Conservation (phyloP, 78 protist genomes). For the Creolimax fragrantissima region DNA sequence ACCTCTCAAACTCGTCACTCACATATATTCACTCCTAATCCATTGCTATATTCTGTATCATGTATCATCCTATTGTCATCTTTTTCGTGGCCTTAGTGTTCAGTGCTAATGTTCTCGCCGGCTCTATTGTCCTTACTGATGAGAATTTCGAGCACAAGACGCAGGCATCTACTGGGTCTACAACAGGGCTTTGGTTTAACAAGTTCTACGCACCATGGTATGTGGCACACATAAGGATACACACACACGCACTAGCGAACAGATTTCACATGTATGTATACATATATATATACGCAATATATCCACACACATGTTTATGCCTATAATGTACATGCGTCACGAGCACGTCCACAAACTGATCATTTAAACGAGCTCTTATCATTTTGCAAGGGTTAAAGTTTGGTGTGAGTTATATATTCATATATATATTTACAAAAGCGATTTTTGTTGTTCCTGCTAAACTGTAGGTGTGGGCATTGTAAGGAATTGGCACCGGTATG, state of each 20-base stretch:
- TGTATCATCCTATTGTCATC: background rate
- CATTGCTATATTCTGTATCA: no score
- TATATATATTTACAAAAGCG: background rate
- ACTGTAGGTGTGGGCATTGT: conserved; percentile 28
- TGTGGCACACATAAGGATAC: background rate
- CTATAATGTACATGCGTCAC: background rate
- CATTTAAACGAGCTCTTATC: no score
- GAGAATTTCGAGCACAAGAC: conserved; percentile 16
- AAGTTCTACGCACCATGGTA: conserved; percentile 28
- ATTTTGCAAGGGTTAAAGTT: background rate
- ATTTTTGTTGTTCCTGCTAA: background rate
- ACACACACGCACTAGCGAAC: background rate
- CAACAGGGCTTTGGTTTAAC: conserved; percentile 34
- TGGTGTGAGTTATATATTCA: background rate
- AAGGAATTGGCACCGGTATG: conserved; percentile 10
- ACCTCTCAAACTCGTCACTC: no score
- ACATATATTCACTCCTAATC: no score
- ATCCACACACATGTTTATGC: background rate
- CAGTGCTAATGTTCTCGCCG: background rate
- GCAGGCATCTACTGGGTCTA: conserved; percentile 28
- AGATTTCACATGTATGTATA: background rate
- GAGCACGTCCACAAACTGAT: no score
- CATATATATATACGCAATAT: background rate
- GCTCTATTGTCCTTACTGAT: conserved; percentile 7
- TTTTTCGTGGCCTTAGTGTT: background rate